Evolutionary conservation across 345 rosid genomes (phyloP).

Genomic region (Citrus maxima): DNA sequence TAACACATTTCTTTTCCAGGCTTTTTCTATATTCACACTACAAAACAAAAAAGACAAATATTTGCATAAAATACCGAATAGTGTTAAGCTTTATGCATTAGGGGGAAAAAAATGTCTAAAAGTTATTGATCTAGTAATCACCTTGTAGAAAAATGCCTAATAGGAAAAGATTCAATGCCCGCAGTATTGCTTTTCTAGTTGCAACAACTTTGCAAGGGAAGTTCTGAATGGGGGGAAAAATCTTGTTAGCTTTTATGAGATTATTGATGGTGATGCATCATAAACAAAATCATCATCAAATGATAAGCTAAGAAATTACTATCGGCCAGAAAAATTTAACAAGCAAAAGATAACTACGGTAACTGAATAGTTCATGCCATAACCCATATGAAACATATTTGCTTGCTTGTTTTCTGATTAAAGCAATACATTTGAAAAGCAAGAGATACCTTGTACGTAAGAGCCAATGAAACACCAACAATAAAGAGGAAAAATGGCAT

Average conservation of each 20-base stretch:
- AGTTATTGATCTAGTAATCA: slow-evolving; percentile 5
- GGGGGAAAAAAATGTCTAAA: background rate
- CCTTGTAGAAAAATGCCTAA: slow-evolving; percentile 90
- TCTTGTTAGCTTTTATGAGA: background rate
- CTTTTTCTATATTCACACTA: background rate
- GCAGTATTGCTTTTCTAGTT: slow-evolving; percentile 59
- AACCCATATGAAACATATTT: background rate
- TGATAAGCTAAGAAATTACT: background rate
- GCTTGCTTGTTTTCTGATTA: background rate
- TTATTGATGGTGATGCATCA: background rate
- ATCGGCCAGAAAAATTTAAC: background rate
- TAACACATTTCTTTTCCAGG: background rate
- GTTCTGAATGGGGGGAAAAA: slow-evolving; percentile 36
- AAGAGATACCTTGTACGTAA: slow-evolving; percentile 65
- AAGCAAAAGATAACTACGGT: background rate
- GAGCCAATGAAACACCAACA: slow-evolving; percentile 78
- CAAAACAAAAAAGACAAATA: background rate
- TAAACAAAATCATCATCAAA: background rate
- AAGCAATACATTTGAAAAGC: background rate
- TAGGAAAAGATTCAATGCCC: slow-evolving; percentile 52
- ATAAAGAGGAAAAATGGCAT: slow-evolving; percentile 94
- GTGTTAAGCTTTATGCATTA: background rate
- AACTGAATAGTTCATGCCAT: background rate
- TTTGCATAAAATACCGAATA: background rate
- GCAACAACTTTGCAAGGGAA: slow-evolving; percentile 48